Base-by-base conservation (phyloP, 148 eudicot species). In the Amaranthus cruentus region DNA sequence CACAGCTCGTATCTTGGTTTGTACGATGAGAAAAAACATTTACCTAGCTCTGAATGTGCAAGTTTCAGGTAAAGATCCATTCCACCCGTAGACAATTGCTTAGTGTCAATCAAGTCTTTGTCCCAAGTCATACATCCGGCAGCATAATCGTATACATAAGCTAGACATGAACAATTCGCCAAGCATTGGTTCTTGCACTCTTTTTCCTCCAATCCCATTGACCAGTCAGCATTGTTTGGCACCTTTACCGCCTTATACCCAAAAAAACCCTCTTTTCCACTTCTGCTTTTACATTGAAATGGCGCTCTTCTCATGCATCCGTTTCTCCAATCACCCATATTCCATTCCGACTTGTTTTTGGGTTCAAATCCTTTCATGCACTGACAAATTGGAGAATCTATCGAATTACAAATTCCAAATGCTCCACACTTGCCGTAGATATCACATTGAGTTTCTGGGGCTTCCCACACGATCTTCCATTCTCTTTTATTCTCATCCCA, bases 1-100 rank as follows among this genome's bases (percentile, higher is more conserved):
- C 47, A 61, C 61, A 57, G 7, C 0, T 9, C 38, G 38, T 28
- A 28, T 28, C 38, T 28, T 28, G 38, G 38, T 28, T 28, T 28
- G 38, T 28, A 28, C 1, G 38, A 28, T 28, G 38, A 28, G 38
- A n/a, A 57, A 57, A n/a, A 13, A 5, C 28, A 2, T 4, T 6
- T 81, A 85, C 88, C 87, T 28, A 80, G 73, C 51, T 87, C 88
- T 48, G 87, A 78, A 44, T 76, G 62, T 10, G 87, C 72, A 6
- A 85, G 73, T 2, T 86, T 83, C 11, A 85, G 12, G 52, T 69
- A 83, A 44, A 87, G 68, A 70, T 75, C 77, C 6, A 62, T 77
- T 4, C 78, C 78, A 48, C 73, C 79, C 10, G 18, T 14, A 46
- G 78, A 5, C 28, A 81, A 72, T 48, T 74, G 67, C 42, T 83